A percentile compares a stretch with the other conserved stretches of the same genome.
Conservation (phyloP, 768 basidiomycete genomes). For the Pleurotus platypus region DNA sequence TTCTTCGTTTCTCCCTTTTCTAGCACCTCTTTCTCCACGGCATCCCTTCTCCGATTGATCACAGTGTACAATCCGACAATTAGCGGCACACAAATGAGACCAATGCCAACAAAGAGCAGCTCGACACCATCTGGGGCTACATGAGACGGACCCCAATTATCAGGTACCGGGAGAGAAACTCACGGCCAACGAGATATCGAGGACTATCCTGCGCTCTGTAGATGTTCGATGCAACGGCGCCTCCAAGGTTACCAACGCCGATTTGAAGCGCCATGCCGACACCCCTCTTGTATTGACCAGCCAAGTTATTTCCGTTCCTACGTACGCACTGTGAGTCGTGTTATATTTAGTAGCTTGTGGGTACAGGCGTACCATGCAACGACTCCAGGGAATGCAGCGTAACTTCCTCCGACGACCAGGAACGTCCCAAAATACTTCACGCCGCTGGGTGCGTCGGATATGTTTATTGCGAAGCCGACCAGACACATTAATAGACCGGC, state of each 20-base stretch:
- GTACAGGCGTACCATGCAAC: slow-evolving; percentile 48
- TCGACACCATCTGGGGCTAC: not conserved
- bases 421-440: slow-evolving; percentile 75
- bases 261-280: slow-evolving; percentile 69
- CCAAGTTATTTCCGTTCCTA: slow-evolving; percentile 65
- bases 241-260: slow-evolving; percentile 64
- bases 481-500: slow-evolving; percentile 46
- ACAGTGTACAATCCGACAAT: not conserved
- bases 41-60: not conserved
- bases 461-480: slow-evolving; percentile 63
- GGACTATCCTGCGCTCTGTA: slow-evolving; percentile 59
- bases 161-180: slow-evolving; percentile 20
- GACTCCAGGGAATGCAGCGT: slow-evolving; percentile 55
- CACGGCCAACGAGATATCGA: slow-evolving; percentile 60
- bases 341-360: not conserved
- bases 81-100: not conserved
- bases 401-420: slow-evolving; percentile 61
- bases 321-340: not conserved
- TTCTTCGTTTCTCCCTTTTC: not conserved
- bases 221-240: slow-evolving; percentile 61
- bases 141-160: not conserved
- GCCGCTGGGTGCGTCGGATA: slow-evolving; percentile 45
- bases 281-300: slow-evolving; percentile 68
- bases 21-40: not conserved
- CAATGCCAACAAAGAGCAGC: not conserved